A percentile compares a stretch with the other conserved stretches of the same genome.
Evolutionary conservation across 805 yeast species (phyloP).

Genomic region (Candida argentea): DNA sequence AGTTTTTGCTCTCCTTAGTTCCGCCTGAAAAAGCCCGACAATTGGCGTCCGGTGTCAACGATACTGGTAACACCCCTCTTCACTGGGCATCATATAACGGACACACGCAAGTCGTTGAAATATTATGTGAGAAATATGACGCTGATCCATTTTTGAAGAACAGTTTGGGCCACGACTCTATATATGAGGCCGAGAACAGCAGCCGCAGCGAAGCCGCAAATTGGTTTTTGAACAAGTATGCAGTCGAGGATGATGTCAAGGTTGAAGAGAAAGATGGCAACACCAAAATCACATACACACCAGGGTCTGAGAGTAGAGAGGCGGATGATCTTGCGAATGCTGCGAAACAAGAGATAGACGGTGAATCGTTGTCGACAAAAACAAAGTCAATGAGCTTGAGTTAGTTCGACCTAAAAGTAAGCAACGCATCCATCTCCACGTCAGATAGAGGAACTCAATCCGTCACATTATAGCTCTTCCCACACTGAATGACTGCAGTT

Average conservation of each 20-base stretch:
- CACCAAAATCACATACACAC: conserved; percentile 33
- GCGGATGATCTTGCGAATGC: conserved; percentile 33
- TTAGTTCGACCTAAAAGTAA: no score
- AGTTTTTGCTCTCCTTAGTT: conserved; percentile 45
- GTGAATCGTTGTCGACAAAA: no score
- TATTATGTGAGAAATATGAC: conserved; percentile 59
- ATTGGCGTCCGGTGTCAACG: conserved; percentile 38
- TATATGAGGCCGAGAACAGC: conserved; percentile 81
- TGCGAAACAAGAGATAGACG: conserved; percentile 11
- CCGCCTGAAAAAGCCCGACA: conserved; percentile 31
- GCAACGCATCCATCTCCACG: no score
- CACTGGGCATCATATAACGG: conserved; percentile 97
- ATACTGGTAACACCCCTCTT: conserved; percentile 84
- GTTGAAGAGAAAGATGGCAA: conserved; percentile 32
- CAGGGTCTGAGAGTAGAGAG: conserved; percentile 34
- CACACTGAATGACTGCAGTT: conserved; percentile 3
- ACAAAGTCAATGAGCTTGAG: no score
- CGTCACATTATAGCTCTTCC: conserved; percentile 2
- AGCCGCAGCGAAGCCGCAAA: conserved; percentile 68
- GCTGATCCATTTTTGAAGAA: conserved; percentile 82
- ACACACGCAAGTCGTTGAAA: conserved; percentile 57
- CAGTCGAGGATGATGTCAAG: conserved; percentile 46
- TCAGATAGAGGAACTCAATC: no score
- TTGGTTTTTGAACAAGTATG: conserved; percentile 63
- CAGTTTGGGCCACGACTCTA: conserved; percentile 66